Conservation (phyloP, 257 asterid species). For the Salvia hispanica region DNA sequence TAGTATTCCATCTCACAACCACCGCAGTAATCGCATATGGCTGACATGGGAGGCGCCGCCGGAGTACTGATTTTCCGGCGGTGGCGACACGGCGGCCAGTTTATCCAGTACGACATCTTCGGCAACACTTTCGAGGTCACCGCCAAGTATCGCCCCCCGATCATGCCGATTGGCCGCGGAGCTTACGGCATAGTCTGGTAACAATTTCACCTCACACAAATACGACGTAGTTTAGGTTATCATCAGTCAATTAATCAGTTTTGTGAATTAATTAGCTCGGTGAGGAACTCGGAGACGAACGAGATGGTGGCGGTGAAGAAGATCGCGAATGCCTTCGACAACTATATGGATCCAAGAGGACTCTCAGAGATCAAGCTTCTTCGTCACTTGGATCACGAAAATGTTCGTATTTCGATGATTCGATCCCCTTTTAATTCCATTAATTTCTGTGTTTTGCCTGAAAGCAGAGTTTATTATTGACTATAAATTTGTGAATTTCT, state of each 20-base stretch:
- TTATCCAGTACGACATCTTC: constrained; percentile 67
- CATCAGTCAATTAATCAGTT: too few relatives aligned
- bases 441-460: not conserved
- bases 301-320: constrained; percentile 98
- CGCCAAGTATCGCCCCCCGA: constrained; percentile 76
- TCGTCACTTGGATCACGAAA: constrained; percentile 94
- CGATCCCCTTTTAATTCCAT: too few relatives aligned
- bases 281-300: constrained; percentile 75
- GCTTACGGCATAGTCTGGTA: constrained; percentile 99
- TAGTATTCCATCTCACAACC: too few relatives aligned
- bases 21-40: constrained; percentile 31
- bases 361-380: constrained; percentile 92
- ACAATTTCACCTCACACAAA: not conserved
- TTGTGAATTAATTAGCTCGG: constrained; percentile 50
- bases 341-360: constrained; percentile 91
- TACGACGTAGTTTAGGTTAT: too few relatives aligned
- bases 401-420: constrained; percentile 45
- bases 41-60: constrained; percentile 50
- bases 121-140: constrained; percentile 81
- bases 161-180: constrained; percentile 97
- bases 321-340: constrained; percentile 90
- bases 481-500: not conserved
- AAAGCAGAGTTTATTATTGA: too few relatives aligned
- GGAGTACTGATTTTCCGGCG: constrained; percentile 72
- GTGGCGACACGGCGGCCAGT: constrained; percentile 77